These are phyloP conservation scores for Schizophyllum amplum DNA, from an alignment of 1,284 basidiomycete species.

Conservation along the genomic window DNA sequence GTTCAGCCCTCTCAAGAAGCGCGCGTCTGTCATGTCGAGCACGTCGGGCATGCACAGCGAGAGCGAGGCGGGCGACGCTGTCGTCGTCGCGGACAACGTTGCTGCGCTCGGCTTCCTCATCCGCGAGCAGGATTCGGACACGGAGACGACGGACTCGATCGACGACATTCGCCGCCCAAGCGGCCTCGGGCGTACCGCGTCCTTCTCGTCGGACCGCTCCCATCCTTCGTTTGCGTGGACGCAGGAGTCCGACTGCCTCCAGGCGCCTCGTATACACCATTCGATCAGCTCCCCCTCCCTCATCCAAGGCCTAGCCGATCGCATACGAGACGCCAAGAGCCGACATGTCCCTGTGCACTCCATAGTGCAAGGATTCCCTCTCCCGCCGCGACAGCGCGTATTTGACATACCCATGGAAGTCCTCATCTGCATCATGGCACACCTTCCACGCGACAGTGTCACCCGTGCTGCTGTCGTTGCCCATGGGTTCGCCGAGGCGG, in stretches of 20 bases:
- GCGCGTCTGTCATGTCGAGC: not conserved
- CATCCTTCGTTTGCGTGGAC: not conserved
- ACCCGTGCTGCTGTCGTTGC: slow-evolving; percentile 18
- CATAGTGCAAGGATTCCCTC: slow-evolving; percentile 13
- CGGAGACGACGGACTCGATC: not conserved
- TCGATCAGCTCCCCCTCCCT: not conserved
- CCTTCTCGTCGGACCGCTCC: not conserved
- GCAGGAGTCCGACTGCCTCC: not conserved
- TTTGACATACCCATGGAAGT: slow-evolving; percentile 18
- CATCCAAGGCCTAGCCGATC: not conserved
- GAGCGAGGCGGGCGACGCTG: not conserved
- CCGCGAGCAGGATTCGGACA: not conserved
- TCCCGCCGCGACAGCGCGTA: slow-evolving; percentile 17
- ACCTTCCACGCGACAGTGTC: slow-evolving; percentile 18
- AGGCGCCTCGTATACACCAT: not conserved
- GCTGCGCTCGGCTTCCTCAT: not conserved
- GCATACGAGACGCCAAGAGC: not conserved
- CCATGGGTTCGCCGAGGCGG: slow-evolving; percentile 18
- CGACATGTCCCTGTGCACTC: slow-evolving; percentile 24
- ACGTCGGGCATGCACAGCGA: not conserved
- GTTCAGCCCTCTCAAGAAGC: not conserved
- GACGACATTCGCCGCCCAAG: slow-evolving; percentile 12
- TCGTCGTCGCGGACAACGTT: not conserved
- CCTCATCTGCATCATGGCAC: slow-evolving; percentile 16
- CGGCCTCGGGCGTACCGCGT: slow-evolving; percentile 8